A percentile compares a stretch with the other conserved stretches of the same genome.
These are phyloP conservation scores for Lactifluus volemus DNA, from an alignment of 768 basidiomycete species.

Conservation along the genomic window DNA sequence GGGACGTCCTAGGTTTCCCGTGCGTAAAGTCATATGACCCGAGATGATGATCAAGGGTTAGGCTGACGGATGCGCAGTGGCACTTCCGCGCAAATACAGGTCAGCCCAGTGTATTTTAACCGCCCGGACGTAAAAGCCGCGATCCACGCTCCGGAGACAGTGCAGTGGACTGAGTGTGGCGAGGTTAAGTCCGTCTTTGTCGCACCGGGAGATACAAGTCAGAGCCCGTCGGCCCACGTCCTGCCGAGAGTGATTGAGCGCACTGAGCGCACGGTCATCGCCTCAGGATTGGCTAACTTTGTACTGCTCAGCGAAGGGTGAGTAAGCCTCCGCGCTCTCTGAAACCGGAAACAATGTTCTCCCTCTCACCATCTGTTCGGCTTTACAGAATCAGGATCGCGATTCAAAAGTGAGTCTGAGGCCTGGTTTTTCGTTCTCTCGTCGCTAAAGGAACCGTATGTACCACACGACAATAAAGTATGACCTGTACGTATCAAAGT, in stretches of 20 bases:
- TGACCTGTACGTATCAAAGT: constrained; percentile 16
- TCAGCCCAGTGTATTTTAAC: constrained; percentile 17
- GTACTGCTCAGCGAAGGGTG: constrained; percentile 14
- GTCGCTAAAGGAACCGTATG: too few relatives aligned
- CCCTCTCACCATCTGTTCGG: background rate
- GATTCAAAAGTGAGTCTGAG: constrained; percentile 16
- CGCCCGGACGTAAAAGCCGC: constrained; percentile 18
- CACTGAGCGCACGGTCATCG: constrained; percentile 6
- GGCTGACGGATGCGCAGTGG: constrained; percentile 4
- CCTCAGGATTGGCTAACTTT: constrained; percentile 10
- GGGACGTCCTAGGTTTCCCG: constrained; percentile 20
- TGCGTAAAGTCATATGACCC: constrained; percentile 3
- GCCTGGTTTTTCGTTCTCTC: background rate
- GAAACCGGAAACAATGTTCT: too few relatives aligned
- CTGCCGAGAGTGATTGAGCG: constrained; percentile 13
- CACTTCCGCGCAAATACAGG: constrained; percentile 14
- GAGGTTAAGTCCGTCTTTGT: background rate
- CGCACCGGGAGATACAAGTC: constrained; percentile 2
- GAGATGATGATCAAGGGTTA: too few relatives aligned
- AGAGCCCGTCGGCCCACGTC: background rate
- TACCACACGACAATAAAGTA: background rate
- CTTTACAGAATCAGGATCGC: constrained; percentile 6
- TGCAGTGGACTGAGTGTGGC: constrained; percentile 17
- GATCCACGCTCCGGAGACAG: constrained; percentile 15
- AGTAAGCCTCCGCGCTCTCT: background rate